Percentiles rank a stretch among this genome's conserved stretches.
Evolutionary conservation across 192 early-diverging fungal species (phyloP).

Genomic region (Allomyces macrogynus): DNA sequence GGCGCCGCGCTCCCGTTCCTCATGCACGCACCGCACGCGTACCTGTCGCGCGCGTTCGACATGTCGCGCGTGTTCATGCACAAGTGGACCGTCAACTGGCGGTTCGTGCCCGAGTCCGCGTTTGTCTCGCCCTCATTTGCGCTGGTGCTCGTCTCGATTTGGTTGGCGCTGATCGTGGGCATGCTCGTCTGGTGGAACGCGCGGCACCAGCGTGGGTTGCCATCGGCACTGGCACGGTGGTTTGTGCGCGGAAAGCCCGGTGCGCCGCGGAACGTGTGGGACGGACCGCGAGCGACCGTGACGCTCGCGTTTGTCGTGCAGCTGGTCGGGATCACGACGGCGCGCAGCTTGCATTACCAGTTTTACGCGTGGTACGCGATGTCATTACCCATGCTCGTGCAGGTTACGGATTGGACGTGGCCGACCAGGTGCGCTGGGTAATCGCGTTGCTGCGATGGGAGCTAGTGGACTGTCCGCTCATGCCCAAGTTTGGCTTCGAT

Average conservation of each 20-base stretch:
- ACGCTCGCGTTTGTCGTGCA: constrained; percentile 61
- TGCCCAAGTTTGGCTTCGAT: constrained; percentile 1
- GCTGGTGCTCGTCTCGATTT: constrained; percentile 28
- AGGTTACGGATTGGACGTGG: constrained; percentile 9
- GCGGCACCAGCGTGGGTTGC: too few relatives aligned
- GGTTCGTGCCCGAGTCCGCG: constrained; percentile 43
- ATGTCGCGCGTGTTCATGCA: constrained; percentile 66
- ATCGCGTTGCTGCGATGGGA: constrained; percentile 8
- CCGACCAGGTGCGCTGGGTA: constrained; percentile 10
- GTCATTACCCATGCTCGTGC: constrained; percentile 61
- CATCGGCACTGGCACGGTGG: too few relatives aligned
- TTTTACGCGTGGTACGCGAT: constrained; percentile 92
- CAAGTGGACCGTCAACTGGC: constrained; percentile 94
- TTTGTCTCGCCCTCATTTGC: constrained; percentile 48
- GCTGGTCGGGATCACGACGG: constrained; percentile 73
- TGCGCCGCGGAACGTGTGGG: constrained; percentile 8
- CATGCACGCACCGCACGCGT: constrained; percentile 26
- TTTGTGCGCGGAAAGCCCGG: constrained; percentile 9
- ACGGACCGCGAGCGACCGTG: constrained; percentile 14
- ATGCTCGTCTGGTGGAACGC: constrained; percentile 32
- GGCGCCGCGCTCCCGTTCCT: constrained; percentile 45
- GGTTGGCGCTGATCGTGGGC: constrained; percentile 33
- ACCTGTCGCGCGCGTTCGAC: constrained; percentile 66
- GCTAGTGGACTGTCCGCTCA: not conserved
- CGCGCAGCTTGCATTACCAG: constrained; percentile 83